Evolutionary conservation across 2,329 filamentous ascomycete genomes (phyloP).

Genomic region (Bipolaris zeicola): DNA sequence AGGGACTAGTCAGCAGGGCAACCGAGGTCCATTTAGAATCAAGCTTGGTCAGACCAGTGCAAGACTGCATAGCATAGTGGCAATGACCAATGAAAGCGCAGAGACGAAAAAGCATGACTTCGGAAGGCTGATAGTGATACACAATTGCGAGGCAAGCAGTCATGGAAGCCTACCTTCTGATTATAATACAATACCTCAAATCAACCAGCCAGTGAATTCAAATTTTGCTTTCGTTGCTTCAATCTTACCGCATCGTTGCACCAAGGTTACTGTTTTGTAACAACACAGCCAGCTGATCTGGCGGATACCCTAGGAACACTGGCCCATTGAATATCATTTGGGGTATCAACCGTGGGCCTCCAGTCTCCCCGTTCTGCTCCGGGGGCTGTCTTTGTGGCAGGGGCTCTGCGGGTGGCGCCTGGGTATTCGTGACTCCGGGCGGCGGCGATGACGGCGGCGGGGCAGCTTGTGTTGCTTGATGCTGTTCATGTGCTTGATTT

Average conservation of each 20-base stretch:
- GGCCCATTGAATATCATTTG: conserved; percentile 91
- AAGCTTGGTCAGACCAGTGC: not conserved
- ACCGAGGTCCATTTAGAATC: not conserved
- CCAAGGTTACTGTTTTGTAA: conserved; percentile 47
- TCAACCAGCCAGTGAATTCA: conserved; percentile 18
- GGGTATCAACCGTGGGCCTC: conserved; percentile 49
- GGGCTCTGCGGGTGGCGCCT: conserved; percentile 15
- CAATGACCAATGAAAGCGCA: not conserved
- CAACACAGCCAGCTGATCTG: conserved; percentile 44
- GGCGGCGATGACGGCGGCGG: conserved; percentile 21
- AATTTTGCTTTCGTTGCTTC: conserved; percentile 3
- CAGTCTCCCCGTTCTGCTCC: conserved; percentile 15
- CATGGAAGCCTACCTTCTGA: conserved; percentile 29
- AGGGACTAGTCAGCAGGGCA: not conserved
- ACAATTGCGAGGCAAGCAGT: conserved; percentile 18
- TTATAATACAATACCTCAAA: conserved; percentile 35
- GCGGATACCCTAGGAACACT: conserved; percentile 84
- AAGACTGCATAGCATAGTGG: conserved; percentile 1
- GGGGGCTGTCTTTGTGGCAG: conserved; percentile 12
- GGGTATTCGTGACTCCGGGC: conserved; percentile 18
- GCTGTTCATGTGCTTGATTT: conserved; percentile 20
- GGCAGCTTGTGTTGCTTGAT: conserved; percentile 7
- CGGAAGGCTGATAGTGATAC: conserved; percentile 4
- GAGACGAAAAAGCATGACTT: conserved; percentile 1
- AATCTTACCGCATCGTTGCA: conserved; percentile 31